Evolutionary conservation across 768 basidiomycete genomes (phyloP).

Genomic region (Rhodocollybia butyracea): DNA sequence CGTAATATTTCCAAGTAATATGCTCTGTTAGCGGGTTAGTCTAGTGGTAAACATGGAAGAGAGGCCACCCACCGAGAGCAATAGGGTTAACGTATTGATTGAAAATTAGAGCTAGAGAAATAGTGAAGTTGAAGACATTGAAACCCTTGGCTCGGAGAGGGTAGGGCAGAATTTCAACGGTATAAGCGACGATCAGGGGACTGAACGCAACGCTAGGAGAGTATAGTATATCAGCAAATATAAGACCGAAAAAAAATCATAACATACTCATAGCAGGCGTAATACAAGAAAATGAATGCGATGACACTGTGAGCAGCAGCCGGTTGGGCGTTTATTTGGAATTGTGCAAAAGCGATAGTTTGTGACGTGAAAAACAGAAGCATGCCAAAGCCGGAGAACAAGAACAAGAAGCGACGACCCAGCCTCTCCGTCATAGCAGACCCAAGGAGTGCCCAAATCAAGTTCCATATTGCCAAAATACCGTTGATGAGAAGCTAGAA

Average conservation of each 20-base stretch:
- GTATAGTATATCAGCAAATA: too few relatives aligned
- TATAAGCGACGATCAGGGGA: conserved; percentile 84
- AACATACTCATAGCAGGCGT: conserved; percentile 69
- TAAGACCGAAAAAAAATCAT: not conserved
- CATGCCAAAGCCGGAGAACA: conserved; percentile 59
- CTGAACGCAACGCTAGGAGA: conserved; percentile 65
- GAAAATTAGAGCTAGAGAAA: conserved; percentile 80
- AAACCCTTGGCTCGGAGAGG: conserved; percentile 83
- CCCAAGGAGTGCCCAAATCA: conserved; percentile 56
- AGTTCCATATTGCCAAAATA: conserved; percentile 82
- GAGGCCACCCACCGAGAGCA: conserved; percentile 47
- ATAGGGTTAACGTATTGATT: conserved; percentile 89
- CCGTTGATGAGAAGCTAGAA: conserved; percentile 79
- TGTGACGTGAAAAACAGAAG: conserved; percentile 63
- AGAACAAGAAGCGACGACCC: conserved; percentile 70
- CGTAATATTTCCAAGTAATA: conserved; percentile 77
- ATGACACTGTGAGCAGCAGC: conserved; percentile 69
- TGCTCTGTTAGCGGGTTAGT: conserved; percentile 20
- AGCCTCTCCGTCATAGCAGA: conserved; percentile 60
- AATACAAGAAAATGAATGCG: conserved; percentile 83
- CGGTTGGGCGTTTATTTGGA: conserved; percentile 33
- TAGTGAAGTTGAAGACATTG: conserved; percentile 74
- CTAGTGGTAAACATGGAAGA: not conserved
- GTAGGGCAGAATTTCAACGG: conserved; percentile 86
- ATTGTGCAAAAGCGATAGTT: conserved; percentile 62